Conservation (phyloP, 768 basidiomycete genomes). For the Bullera alba region DNA sequence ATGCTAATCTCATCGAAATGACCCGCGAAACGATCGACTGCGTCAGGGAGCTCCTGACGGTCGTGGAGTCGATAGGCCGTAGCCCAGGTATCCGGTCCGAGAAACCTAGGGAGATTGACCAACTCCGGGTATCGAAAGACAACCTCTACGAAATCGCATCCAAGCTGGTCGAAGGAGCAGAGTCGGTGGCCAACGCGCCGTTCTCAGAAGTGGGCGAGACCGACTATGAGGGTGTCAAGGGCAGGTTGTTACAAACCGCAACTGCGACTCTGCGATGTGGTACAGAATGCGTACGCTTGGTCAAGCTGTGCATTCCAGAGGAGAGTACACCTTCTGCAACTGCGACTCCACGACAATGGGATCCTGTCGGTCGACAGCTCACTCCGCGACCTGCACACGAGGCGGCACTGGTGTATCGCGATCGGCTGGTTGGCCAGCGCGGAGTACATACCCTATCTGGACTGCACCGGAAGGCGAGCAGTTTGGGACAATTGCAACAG, state of each 20-base stretch:
- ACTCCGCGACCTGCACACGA: conserved; percentile 8
- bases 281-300: conserved; percentile 77
- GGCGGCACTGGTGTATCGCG: conserved; percentile 12
- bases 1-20: conserved; percentile 87
- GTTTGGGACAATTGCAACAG: conserved; percentile 36
- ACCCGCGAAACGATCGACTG: conserved; percentile 91
- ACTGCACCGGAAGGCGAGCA: conserved; percentile 45
- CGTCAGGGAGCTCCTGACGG: conserved; percentile 80
- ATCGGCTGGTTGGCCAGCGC: conserved; percentile 27
- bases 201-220: conserved; percentile 53
- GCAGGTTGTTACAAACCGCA: conserved; percentile 68
- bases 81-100: conserved; percentile 60
- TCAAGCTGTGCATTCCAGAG: conserved; percentile 67
- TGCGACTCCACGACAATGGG: conserved; percentile 45
- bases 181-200: conserved; percentile 59
- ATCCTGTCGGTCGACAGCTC: conserved; percentile 59
- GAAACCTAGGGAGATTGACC: conserved; percentile 54
- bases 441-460: conserved; percentile 45
- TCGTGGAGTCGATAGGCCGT: conserved; percentile 74
- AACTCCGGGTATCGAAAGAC: conserved; percentile 66
- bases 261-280: conserved; percentile 81
- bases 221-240: conserved; percentile 66
- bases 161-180: conserved; percentile 78
- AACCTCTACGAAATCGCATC: conserved; percentile 76
- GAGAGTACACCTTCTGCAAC: conserved; percentile 32